Percentiles rank a stretch among this genome's conserved stretches.
phyloP scores from a whole-genome alignment of 140 eudicot species.

The Ambrosia hybrid region DNA sequence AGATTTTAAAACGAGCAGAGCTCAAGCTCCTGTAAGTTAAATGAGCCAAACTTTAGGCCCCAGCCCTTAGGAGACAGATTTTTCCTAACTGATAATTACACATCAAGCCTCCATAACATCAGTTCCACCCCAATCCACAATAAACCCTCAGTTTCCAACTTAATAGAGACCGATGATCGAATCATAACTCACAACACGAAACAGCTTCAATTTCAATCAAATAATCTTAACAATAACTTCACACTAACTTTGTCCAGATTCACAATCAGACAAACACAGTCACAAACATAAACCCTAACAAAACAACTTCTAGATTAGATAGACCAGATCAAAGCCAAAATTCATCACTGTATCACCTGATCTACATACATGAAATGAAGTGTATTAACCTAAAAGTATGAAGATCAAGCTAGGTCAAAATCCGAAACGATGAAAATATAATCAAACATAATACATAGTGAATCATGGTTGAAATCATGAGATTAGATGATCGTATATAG shows the following conservation, averaged over 20 bases:
- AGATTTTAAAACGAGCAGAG: no score
- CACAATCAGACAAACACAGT: neutral
- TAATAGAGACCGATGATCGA: neutral
- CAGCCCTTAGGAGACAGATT: no score
- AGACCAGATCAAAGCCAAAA: neutral
- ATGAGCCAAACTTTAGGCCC: no score
- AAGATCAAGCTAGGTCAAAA: neutral
- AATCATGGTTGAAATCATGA: neutral
- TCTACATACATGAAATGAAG: neutral
- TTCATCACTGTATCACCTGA: neutral
- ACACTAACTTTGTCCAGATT: neutral
- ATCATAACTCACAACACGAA: neutral
- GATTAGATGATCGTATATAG: neutral
- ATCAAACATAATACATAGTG: neutral
- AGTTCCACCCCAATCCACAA: no score
- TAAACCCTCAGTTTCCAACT: constrained; percentile 2
- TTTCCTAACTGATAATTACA: no score
- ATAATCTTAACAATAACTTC: neutral
- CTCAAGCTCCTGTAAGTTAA: no score
- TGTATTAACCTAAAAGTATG: neutral
- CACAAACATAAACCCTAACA: constrained; percentile 4
- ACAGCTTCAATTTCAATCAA: constrained; percentile 10
- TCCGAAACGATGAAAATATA: neutral
- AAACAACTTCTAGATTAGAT: neutral
- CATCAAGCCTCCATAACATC: no score